Percentiles rank a stretch among this genome's conserved stretches.
These are phyloP conservation scores for Isabelozyma pseudorhagii DNA, from an alignment of 805 yeast genomes.

Conservation along the genomic window DNA sequence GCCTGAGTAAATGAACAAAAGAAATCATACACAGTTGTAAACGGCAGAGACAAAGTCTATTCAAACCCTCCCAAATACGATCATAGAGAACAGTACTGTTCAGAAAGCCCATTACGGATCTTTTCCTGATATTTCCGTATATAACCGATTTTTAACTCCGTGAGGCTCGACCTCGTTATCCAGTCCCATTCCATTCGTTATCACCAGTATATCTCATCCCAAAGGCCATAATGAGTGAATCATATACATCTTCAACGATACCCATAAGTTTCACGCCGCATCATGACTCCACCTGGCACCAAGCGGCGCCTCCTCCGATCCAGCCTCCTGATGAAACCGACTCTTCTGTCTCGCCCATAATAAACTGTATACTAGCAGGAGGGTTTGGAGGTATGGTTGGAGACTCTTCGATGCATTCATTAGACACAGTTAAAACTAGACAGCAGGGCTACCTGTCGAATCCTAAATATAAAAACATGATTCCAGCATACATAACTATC, in stretches of 20 bases:
- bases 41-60: too few species aligned
- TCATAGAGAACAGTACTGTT: too few species aligned
- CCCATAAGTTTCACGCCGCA: slow-evolving; percentile 30
- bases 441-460: slow-evolving; percentile 89
- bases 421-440: slow-evolving; percentile 94
- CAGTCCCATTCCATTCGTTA: too few species aligned
- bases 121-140: too few species aligned
- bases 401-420: slow-evolving; percentile 89
- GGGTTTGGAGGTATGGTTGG: slow-evolving; percentile 94
- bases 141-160: too few species aligned
- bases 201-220: too few species aligned
- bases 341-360: slow-evolving; percentile 37
- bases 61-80: too few species aligned
- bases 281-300: slow-evolving; percentile 11
- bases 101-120: too few species aligned
- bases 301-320: background rate
- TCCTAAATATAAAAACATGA: slow-evolving; percentile 67
- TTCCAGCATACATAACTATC: slow-evolving; percentile 74
- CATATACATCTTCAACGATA: slow-evolving; percentile 30
- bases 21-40: too few species aligned
- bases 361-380: slow-evolving; percentile 78
- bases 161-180: too few species aligned
- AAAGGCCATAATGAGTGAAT: slow-evolving; percentile 15
- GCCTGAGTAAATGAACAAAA: too few species aligned
- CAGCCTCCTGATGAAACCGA: slow-evolving; percentile 2